Evolutionary conservation across 108 stramenopile genomes (phyloP).

Genomic region (Discostella stelligeroides): DNA sequence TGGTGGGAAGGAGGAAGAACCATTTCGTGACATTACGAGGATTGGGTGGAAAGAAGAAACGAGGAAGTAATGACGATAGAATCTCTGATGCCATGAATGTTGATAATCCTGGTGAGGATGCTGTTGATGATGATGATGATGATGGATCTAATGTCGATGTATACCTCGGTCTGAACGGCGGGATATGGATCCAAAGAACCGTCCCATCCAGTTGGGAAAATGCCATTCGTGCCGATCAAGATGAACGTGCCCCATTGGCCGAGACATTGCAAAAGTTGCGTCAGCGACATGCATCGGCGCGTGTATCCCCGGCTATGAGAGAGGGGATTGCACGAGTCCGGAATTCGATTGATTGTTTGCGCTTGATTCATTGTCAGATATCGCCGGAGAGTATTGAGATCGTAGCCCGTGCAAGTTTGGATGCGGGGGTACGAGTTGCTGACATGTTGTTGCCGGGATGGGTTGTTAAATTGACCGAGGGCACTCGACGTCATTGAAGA

Average conservation of each 20-base stretch:
- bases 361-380: conserved; percentile 64
- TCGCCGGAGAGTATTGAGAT: conserved; percentile 70
- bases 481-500: conserved; percentile 26
- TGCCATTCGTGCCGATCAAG: conserved; percentile 40
- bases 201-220: conserved; percentile 51
- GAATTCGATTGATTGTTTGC: conserved; percentile 76
- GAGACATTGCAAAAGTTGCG: conserved; percentile 79
- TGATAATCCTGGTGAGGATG: neutral
- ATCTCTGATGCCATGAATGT: conserved; percentile 28
- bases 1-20: conserved; percentile 80
- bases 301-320: conserved; percentile 57
- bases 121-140: conserved; percentile 50
- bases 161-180: conserved; percentile 77
- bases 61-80: conserved; percentile 32
- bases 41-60: conserved; percentile 9
- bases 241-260: conserved; percentile 60
- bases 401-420: conserved; percentile 58
- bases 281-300: conserved; percentile 67
- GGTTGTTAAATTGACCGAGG: conserved; percentile 65
- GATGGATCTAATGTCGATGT: conserved; percentile 64
- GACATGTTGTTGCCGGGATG: conserved; percentile 76
- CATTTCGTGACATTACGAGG: conserved; percentile 64
- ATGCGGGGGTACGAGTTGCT: conserved; percentile 38
- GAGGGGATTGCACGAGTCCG: conserved; percentile 64
- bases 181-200: conserved; percentile 88